Conservation (phyloP, 345 rosid genomes). For the Sonneratia alba region DNA sequence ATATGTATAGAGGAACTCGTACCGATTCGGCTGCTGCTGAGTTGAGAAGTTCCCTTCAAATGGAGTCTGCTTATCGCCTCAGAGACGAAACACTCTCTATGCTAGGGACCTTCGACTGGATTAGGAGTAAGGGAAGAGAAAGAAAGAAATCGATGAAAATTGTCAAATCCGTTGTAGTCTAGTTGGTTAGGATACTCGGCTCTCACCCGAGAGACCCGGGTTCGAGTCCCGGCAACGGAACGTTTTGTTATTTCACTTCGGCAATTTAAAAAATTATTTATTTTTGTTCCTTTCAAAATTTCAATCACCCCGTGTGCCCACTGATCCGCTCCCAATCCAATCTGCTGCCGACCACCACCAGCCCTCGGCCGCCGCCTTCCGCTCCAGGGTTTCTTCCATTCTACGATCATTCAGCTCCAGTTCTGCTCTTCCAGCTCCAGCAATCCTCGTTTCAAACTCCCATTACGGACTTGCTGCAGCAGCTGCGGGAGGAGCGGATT, state of each 20-base stretch:
- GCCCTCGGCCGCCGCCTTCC: background rate
- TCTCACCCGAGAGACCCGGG: conserved; percentile 73
- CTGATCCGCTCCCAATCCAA: background rate
- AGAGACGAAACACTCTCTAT: background rate
- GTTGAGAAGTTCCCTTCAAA: background rate
- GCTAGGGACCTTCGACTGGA: background rate
- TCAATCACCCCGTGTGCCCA: background rate
- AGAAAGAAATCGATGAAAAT: background rate
- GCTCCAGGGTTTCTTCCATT: conserved; percentile 2
- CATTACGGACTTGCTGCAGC: conserved; percentile 23
- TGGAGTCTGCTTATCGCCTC: conserved; percentile 2
- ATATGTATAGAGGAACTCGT: background rate
- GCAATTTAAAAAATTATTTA: too few species aligned
- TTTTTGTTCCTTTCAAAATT: background rate
- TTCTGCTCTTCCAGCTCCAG: background rate
- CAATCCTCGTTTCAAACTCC: background rate
- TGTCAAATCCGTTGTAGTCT: conserved; percentile 57
- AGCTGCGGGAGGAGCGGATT: conserved; percentile 14
- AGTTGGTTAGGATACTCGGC: conserved; percentile 67
- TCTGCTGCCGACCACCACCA: background rate
- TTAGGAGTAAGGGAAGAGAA: background rate
- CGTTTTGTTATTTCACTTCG: too few species aligned
- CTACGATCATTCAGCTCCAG: background rate
- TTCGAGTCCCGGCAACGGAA: conserved; percentile 85
- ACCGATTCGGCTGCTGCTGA: background rate